These are phyloP conservation scores for Sporobolomyces phaffii DNA, from an alignment of 768 basidiomycete species.

Conservation along the genomic window DNA sequence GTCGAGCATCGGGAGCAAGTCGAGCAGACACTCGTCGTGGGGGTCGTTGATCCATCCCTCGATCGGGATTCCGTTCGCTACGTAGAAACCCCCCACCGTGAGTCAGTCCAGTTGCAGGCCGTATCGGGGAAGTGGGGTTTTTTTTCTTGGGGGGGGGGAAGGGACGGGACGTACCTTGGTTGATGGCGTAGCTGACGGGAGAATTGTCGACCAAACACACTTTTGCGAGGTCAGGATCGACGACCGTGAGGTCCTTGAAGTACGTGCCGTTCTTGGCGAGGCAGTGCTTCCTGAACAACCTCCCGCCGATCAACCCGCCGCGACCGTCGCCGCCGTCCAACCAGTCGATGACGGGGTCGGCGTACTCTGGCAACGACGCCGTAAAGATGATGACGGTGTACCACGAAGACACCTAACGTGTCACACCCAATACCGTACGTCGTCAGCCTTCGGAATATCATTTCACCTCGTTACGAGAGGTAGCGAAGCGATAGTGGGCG, in stretches of 20 bases:
- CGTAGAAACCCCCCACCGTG: not conserved
- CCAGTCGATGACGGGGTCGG: conserved; percentile 99
- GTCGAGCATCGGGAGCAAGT: conserved; percentile 89
- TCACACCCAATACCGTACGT: too few relatives aligned
- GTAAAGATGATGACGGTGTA: conserved; percentile 99
- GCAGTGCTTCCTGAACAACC: conserved; percentile 95
- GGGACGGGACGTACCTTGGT: conserved; percentile 62
- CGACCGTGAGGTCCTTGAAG: conserved; percentile 80
- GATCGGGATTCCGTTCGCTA: conserved; percentile 97
- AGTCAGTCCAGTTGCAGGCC: too few relatives aligned
- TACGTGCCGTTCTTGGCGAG: conserved; percentile 89
- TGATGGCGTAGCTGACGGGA: conserved; percentile 80
- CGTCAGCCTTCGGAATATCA: too few relatives aligned
- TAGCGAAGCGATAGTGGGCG: not conserved
- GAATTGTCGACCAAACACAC: conserved; percentile 96
- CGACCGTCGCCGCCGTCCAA: conserved; percentile 66
- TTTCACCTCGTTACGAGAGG: not conserved
- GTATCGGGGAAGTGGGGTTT: too few relatives aligned
- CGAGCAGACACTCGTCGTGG: conserved; percentile 89
- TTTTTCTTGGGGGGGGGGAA: too few relatives aligned
- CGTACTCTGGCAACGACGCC: conserved; percentile 98
- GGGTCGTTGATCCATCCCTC: conserved; percentile 99
- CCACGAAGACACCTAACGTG: conserved; percentile 87
- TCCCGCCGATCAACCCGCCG: conserved; percentile 76
- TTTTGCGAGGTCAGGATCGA: conserved; percentile 83